phyloP scores from a whole-genome alignment of 2,329 filamentous ascomycete species.

The Dactylellina cionopaga region DNA sequence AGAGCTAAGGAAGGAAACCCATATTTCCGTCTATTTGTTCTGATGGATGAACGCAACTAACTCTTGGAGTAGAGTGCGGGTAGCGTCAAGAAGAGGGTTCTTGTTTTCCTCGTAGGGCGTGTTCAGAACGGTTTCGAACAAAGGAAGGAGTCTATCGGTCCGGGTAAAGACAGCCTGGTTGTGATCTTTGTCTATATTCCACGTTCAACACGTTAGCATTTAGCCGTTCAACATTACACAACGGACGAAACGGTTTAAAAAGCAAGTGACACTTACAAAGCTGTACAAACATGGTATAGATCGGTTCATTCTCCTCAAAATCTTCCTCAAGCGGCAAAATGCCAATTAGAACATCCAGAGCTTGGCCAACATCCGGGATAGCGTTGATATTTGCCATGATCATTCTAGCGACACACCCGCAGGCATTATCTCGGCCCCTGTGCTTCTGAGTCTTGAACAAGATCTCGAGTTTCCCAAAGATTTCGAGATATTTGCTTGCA shows the following conservation, averaged over 20 bases:
- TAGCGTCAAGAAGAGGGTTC: conserved; percentile 71
- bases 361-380: conserved; percentile 73
- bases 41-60: conserved; percentile 68
- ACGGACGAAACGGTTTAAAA: background rate
- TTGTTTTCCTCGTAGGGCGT: conserved; percentile 74
- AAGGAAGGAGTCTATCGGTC: conserved; percentile 73
- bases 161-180: conserved; percentile 76
- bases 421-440: conserved; percentile 89
- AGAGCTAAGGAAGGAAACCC: conserved; percentile 13
- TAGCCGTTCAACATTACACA: conserved; percentile 28
- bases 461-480: conserved; percentile 86
- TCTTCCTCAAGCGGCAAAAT: conserved; percentile 90
- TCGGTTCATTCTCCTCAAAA: conserved; percentile 93
- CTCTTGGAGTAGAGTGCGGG: conserved; percentile 72
- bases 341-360: conserved; percentile 80
- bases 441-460: conserved; percentile 77
- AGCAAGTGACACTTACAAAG: conserved; percentile 71
- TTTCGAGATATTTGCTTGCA: conserved; percentile 76
- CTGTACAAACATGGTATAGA: conserved; percentile 88
- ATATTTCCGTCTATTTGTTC: conserved; percentile 53
- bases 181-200: conserved; percentile 69
- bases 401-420: conserved; percentile 90
- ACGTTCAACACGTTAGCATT: conserved; percentile 16
- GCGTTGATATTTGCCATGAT: conserved; percentile 87
- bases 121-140: conserved; percentile 78